Percentiles rank a stretch among this genome's conserved stretches.
phyloP scores from a whole-genome alignment of 2,329 filamentous ascomycete species.

The Neonectria neomacrospora region DNA sequence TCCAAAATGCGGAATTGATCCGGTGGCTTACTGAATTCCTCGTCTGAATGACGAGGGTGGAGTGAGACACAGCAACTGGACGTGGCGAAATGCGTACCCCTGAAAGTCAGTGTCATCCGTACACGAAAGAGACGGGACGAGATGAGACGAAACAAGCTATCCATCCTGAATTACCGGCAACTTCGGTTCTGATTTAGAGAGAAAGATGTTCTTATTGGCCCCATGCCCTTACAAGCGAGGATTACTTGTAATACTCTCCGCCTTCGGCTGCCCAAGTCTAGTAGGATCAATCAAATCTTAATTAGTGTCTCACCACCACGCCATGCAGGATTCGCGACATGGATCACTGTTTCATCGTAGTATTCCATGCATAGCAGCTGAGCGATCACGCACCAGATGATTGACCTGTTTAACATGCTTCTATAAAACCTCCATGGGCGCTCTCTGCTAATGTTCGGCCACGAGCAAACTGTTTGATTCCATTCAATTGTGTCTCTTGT shows the following conservation, averaged over 20 bases:
- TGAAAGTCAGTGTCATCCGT: background rate
- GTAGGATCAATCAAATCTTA: background rate
- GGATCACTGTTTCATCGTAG: background rate
- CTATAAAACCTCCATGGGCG: background rate
- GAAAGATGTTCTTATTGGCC: background rate
- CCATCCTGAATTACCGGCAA: background rate
- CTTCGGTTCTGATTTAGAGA: background rate
- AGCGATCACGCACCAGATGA: background rate
- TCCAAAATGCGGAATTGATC: too few relatives aligned
- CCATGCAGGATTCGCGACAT: conserved; percentile 13
- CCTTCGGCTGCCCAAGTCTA: background rate
- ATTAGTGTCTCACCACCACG: conserved; percentile 8
- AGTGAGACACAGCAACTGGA: too few relatives aligned
- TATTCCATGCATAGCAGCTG: background rate
- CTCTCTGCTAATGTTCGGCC: background rate
- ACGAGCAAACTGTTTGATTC: background rate
- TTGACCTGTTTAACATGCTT: too few relatives aligned
- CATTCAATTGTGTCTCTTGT: background rate
- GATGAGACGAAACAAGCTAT: background rate
- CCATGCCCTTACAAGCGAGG: background rate
- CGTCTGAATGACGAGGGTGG: too few relatives aligned
- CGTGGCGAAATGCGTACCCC: too few relatives aligned
- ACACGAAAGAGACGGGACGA: background rate
- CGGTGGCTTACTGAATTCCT: too few relatives aligned
- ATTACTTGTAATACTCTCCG: background rate